These are phyloP conservation scores for Bondarzewia mesenterica DNA, from an alignment of 1,284 basidiomycete genomes.

Conservation along the genomic window DNA sequence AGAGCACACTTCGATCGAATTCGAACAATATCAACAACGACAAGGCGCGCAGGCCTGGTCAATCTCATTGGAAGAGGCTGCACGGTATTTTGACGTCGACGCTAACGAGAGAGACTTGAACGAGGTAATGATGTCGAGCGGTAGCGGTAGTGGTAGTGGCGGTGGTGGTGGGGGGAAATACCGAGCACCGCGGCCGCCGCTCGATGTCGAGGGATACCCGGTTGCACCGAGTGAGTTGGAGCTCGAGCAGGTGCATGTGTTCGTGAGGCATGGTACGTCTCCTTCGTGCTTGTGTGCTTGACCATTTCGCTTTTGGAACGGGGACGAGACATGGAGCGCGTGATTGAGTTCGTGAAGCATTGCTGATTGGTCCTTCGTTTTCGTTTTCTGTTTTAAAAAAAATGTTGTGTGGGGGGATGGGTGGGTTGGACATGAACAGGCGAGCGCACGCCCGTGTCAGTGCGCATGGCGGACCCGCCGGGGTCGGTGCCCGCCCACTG, in stretches of 20 bases:
- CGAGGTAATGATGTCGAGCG: too few species aligned
- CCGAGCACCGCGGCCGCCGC: constrained; percentile 29
- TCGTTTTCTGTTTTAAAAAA: neutral
- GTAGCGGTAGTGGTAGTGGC: neutral
- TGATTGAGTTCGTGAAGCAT: neutral
- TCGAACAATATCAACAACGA: too few species aligned
- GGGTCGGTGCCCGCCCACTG: constrained; percentile 63
- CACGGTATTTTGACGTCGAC: too few species aligned
- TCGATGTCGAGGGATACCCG: constrained; percentile 57
- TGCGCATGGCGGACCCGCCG: constrained; percentile 52
- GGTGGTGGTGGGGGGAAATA: constrained; percentile 2
- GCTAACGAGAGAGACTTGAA: too few species aligned
- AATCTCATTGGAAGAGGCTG: too few species aligned
- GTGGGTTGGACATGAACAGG: too few species aligned
- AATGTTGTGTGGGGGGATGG: too few species aligned
- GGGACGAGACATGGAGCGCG: too few species aligned
- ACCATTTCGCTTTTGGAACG: neutral
- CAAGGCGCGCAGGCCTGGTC: too few species aligned
- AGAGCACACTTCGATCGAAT: too few species aligned
- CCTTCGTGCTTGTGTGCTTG: neutral
- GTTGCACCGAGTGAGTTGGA: constrained; percentile 44
- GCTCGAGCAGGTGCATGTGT: constrained; percentile 68
- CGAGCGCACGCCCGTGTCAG: constrained; percentile 65
- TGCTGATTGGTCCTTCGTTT: neutral
- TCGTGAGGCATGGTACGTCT: constrained; percentile 64